Base-by-base conservation (phyloP, 2,329 filamentous ascomycete genomes). In the Xylaria sp. region DNA sequence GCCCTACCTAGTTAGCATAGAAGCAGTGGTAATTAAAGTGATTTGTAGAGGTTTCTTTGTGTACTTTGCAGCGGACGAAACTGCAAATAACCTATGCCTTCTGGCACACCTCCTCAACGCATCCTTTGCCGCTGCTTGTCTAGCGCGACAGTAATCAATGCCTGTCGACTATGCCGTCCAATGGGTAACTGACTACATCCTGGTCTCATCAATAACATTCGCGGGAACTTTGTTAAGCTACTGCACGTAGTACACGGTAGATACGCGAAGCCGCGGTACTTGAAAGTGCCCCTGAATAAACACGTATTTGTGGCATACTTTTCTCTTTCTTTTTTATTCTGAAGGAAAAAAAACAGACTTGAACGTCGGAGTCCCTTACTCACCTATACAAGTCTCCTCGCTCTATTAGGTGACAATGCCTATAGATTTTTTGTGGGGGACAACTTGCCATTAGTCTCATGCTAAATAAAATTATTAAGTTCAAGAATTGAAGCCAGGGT, bases 181-280 rank as follows among this genome's bases (percentile, higher is more conserved):
- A 74, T 76, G 46, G 60, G 48, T 59, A 58, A 65, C 50, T 48
- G 43, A 57, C 55, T 43, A 59, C 48, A 67, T 63, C 69, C 70
- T 60, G 68, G 67, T 69, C 72, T 74, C 69, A 70, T 73, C 72
- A 71, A 73, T 68, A 72, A 72, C 53, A 70, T 60, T 70, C 72
- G 65, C 60, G 63, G 70, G 58, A 61, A 65, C 63, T 65, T 53
- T 60, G 60, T 67, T 60, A 61, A 70, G 69, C 28, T 58, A 43
- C 34, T 41, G 10, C 15, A 34, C 23, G 15, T 15, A 41, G 39
- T 55, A 39, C 36, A 18, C 18, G 12, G 20, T 43, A 25, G 39
- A 45, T 58, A 58, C 34, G 69, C 69, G 61, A 65, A 65, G 71
- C 72, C 63, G 66, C 66, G 69, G 63, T 74, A 69, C 67, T 67